Base-by-base conservation (phyloP, 371 early-diverging fungal genomes). In the Mucor piriformis region DNA sequence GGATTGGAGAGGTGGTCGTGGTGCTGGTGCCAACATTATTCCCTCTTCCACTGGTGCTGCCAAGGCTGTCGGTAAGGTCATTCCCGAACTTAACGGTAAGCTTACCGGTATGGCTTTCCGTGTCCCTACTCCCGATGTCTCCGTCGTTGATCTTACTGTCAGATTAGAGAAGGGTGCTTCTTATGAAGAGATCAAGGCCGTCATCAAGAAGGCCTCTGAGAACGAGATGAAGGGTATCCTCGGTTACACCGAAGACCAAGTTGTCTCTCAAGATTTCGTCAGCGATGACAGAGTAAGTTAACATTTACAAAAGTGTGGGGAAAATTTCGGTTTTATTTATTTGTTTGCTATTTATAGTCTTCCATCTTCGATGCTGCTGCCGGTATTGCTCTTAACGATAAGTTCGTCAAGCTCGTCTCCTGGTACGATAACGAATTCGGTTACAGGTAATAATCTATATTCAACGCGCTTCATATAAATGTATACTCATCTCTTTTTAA, bases 11-110 rank as follows among this genome's bases (percentile, higher is more conserved):
- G 83, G 91, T 61, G 97, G 99, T 64, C 94, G 99, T 87, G 95
- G 96, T 70, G 96, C 96, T 44, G 83, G 89, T 74, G 74, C 83
- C 66, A 99, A 99, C 91, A 99, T 99, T 77, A 99, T 99, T 77
- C 99, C 99, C 29, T 93, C 98, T 61, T 88, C 94, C 69, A 99
- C 99, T 55, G 99, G 99, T 72, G 99, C 99, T 64, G 99, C 99
- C 81, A 97, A 95, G 86, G 99, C 99, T 52, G 98, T 99, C 67
- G 97, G 95, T 59, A 95, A 97, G 86, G 99, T 99, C 61, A 94
- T 99, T 61, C 99, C 99, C 50, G 79, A 74, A 29, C 86, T 99
- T 50, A 92, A 95, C 77, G 96, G 96, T 69, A 99, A 98, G 88
- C 83, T 99, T 64, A 99, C 99, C 44, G 99, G 99, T 67, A 98